Evolutionary conservation across 768 basidiomycete species (phyloP).

Genomic region (Hysterangium stoloniferum): DNA sequence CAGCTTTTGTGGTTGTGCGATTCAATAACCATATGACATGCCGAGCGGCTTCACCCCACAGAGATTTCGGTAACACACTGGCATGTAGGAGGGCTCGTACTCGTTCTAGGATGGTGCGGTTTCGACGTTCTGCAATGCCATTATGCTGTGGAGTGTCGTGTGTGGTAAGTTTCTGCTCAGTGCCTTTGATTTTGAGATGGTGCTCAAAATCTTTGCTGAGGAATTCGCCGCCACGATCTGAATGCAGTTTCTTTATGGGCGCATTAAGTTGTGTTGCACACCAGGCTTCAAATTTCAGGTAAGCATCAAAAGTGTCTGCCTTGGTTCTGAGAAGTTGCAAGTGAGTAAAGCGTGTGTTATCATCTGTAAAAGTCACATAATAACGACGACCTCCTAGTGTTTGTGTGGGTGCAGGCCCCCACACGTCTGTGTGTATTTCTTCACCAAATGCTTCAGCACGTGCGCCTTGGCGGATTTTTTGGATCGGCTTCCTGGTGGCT

Average conservation of each 20-base stretch:
- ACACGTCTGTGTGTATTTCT: neutral
- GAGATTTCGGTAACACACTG: conserved; percentile 25
- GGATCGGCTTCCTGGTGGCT: conserved; percentile 17
- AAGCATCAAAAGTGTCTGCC: neutral
- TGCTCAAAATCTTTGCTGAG: neutral
- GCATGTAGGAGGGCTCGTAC: conserved; percentile 11
- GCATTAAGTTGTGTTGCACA: neutral
- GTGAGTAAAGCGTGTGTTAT: neutral
- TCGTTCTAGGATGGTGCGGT: conserved; percentile 13
- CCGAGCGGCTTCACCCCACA: conserved; percentile 33
- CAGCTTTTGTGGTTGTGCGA: conserved; percentile 3
- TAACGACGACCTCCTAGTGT: neutral
- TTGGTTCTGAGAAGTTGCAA: conserved; percentile 1
- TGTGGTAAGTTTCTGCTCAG: conserved; percentile 13
- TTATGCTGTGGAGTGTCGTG: conserved; percentile 28
- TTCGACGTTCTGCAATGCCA: conserved; percentile 17
- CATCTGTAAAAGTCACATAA: conserved; percentile 11
- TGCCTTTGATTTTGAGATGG: neutral
- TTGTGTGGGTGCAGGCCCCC: neutral
- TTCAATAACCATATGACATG: conserved; percentile 33
- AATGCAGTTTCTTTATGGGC: neutral
- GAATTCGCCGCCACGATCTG: neutral
- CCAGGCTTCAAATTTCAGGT: conserved; percentile 2
- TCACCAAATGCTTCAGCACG: neutral
- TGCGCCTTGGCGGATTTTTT: neutral